These are phyloP conservation scores for Debaryomycetaceae sp. DNA, from an alignment of 1,139 yeast genomes.

Conservation along the genomic window DNA sequence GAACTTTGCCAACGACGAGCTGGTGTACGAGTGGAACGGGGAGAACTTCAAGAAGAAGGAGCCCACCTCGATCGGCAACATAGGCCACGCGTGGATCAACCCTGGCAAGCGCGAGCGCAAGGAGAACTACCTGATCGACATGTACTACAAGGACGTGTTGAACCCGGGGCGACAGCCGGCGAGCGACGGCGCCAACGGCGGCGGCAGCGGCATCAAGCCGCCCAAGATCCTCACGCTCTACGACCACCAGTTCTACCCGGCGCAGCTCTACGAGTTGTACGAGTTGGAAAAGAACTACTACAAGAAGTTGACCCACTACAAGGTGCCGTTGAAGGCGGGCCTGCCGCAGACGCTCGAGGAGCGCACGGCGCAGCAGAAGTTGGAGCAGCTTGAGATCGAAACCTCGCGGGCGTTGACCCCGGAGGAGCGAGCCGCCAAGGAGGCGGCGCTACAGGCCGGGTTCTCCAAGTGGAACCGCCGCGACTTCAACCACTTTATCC, in stretches of 20 bases:
- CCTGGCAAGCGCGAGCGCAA: constrained; percentile 78
- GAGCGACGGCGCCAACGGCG: constrained; percentile 9
- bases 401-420: constrained; percentile 64
- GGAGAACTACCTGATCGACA: constrained; percentile 74
- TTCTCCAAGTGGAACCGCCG: constrained; percentile 66
- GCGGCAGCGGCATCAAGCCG: constrained; percentile 47
- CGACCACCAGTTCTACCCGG: constrained; percentile 72
- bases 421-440: constrained; percentile 59
- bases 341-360: constrained; percentile 37
- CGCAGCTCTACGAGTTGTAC: constrained; percentile 54
- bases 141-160: constrained; percentile 73
- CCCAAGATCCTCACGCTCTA: constrained; percentile 66
- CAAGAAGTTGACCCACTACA: constrained; percentile 46
- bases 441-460: constrained; percentile 52
- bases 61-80: constrained; percentile 32
- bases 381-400: constrained; percentile 59
- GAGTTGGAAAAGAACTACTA: constrained; percentile 64
- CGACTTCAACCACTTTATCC: constrained; percentile 66
- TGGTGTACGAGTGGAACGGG: constrained; percentile 86
- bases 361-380: constrained; percentile 48
- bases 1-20: constrained; percentile 58
- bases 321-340: constrained; percentile 46
- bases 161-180: constrained; percentile 58
- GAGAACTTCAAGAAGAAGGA: constrained; percentile 71
- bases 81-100: constrained; percentile 61